phyloP scores from a whole-genome alignment of 345 rosid species.

The Brassica cretica region DNA sequence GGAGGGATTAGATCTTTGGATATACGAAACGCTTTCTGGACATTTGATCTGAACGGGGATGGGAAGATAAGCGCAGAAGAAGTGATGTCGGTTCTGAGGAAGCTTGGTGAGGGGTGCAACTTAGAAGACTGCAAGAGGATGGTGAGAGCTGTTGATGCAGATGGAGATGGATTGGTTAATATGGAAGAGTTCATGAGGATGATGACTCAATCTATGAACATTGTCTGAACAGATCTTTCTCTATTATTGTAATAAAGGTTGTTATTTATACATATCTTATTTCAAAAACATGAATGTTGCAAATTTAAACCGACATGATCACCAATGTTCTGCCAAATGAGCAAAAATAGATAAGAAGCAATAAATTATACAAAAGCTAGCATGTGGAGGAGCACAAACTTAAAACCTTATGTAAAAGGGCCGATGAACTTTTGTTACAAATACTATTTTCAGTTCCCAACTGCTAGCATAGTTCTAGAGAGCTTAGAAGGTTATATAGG shows the following conservation, averaged over 20 bases:
- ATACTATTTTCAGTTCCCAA: slow-evolving; percentile 22
- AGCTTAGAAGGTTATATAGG: slow-evolving; percentile 38
- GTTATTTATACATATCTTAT: background rate
- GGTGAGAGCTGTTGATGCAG: slow-evolving; percentile 75
- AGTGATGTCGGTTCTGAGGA: slow-evolving; percentile 58
- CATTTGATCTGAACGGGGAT: slow-evolving; percentile 68
- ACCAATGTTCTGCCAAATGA: background rate
- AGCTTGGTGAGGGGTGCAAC: slow-evolving; percentile 80
- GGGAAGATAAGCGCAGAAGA: slow-evolving; percentile 88
- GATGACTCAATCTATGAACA: slow-evolving; percentile 59
- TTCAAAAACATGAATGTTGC: slow-evolving; percentile 11
- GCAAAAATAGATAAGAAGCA: background rate
- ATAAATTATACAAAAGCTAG: slow-evolving; percentile 17
- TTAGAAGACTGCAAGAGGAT: slow-evolving; percentile 70
- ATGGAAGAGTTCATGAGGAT: slow-evolving; percentile 81
- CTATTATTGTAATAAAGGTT: slow-evolving; percentile 11
- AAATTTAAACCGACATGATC: background rate
- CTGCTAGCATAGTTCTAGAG: background rate
- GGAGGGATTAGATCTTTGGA: slow-evolving; percentile 61
- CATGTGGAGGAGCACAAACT: background rate
- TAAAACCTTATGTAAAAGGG: background rate
- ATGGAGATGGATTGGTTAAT: slow-evolving; percentile 73
- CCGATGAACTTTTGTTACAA: slow-evolving; percentile 10
- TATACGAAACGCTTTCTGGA: slow-evolving; percentile 60
- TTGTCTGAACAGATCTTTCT: background rate